A percentile compares a stretch with the other conserved stretches of the same genome.
Conservation (phyloP, 352 stramenopile species). For the Globisporangium echinulatum region DNA sequence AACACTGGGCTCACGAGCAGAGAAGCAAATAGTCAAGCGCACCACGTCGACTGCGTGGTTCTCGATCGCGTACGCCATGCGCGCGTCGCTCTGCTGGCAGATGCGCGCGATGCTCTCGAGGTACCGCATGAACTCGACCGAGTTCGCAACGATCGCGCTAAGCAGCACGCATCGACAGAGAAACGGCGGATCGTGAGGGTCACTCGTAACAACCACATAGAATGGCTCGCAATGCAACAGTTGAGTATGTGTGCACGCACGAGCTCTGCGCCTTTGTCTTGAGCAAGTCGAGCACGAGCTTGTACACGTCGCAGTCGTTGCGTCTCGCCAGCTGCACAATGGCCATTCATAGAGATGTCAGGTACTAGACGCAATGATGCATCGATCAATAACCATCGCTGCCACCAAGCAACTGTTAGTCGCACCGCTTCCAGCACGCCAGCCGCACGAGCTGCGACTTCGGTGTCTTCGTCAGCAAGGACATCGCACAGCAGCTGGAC, state of each 20-base stretch:
- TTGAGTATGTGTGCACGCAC: constrained; percentile 14
- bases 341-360: neutral
- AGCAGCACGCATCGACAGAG: neutral
- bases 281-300: constrained; percentile 42
- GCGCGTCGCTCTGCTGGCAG: constrained; percentile 41
- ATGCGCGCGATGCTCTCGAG: constrained; percentile 66
- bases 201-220: neutral
- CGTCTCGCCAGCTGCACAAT: too few species aligned
- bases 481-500: constrained; percentile 51
- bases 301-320: constrained; percentile 28
- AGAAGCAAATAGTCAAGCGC: neutral
- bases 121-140: constrained; percentile 73
- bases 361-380: neutral
- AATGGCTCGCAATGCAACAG: neutral
- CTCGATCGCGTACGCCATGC: constrained; percentile 57
- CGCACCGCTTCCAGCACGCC: constrained; percentile 55
- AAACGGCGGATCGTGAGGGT: neutral
- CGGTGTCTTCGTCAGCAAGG: constrained; percentile 63
- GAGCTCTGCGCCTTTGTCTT: constrained; percentile 36
- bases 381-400: neutral
- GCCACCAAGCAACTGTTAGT: neutral
- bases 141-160: constrained; percentile 41
- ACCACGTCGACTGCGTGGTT: constrained; percentile 19
- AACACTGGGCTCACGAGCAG: neutral
- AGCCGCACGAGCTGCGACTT: constrained; percentile 56